These are phyloP conservation scores for Pythium catenulatum DNA, from an alignment of 352 stramenopile genomes.

Conservation along the genomic window DNA sequence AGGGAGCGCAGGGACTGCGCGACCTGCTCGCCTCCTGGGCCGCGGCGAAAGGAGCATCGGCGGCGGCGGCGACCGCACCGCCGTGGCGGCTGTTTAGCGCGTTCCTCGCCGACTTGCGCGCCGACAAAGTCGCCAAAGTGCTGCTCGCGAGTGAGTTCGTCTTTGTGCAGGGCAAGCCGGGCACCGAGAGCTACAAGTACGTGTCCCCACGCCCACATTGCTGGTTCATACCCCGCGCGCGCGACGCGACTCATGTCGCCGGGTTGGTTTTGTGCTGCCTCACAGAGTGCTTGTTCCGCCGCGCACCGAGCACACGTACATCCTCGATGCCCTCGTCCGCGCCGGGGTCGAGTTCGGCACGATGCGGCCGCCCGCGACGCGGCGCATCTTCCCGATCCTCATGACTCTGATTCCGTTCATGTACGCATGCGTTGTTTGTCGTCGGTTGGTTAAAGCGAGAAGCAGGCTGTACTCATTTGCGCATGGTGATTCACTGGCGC, in stretches of 20 bases:
- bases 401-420: slow-evolving; percentile 88
- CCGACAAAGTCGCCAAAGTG: slow-evolving; percentile 78
- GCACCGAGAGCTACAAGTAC: slow-evolving; percentile 76
- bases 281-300: slow-evolving; percentile 83
- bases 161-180: slow-evolving; percentile 74
- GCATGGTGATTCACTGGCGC: too few species aligned
- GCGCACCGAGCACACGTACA: slow-evolving; percentile 83
- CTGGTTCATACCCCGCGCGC: too few species aligned
- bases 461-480: background rate
- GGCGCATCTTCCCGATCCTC: slow-evolving; percentile 73
- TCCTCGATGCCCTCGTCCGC: slow-evolving; percentile 79
- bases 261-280: background rate
- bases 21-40: slow-evolving; percentile 52
- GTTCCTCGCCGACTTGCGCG: slow-evolving; percentile 77
- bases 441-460: background rate
- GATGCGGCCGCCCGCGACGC: slow-evolving; percentile 69
- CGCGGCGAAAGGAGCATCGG: slow-evolving; percentile 39
- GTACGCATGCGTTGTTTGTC: slow-evolving; percentile 46
- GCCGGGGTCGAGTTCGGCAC: slow-evolving; percentile 86
- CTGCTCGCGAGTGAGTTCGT: slow-evolving; percentile 79
- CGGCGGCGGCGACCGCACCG: slow-evolving; percentile 18
- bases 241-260: background rate
- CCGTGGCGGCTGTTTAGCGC: slow-evolving; percentile 84
- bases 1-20: slow-evolving; percentile 62
- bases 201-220: too few species aligned